Percentiles rank a stretch among this genome's conserved stretches.
Conservation (phyloP, 2,329 filamentous ascomycete species). For the Fusarium clavum region DNA sequence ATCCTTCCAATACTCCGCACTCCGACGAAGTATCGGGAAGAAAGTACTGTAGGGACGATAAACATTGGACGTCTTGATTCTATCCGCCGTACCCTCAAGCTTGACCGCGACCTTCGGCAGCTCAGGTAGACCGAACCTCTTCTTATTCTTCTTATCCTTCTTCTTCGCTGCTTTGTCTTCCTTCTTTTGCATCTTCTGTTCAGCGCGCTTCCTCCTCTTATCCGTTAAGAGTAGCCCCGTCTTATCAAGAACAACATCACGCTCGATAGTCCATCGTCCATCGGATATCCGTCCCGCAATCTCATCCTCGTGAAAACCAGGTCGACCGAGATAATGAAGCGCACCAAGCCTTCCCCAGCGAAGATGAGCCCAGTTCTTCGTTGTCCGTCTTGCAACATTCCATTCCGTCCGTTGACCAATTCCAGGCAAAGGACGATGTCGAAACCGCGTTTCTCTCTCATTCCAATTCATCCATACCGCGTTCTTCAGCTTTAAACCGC, state of each 20-base stretch:
- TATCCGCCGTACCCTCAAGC: conserved; percentile 17
- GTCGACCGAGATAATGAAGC: conserved; percentile 14
- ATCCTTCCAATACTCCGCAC: conserved; percentile 41
- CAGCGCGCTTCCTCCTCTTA: conserved; percentile 20
- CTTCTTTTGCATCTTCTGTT: conserved; percentile 3
- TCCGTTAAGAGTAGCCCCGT: conserved; percentile 15
- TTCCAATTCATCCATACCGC: conserved; percentile 48
- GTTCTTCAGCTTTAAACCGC: conserved; percentile 46
- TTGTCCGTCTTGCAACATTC: conserved; percentile 3
- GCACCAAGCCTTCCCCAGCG: conserved; percentile 24
- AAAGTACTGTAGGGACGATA: conserved; percentile 48
- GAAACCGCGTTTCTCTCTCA: conserved; percentile 41
- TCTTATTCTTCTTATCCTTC: conserved; percentile 7
- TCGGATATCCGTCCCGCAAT: conserved; percentile 18
- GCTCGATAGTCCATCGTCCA: conserved; percentile 22
- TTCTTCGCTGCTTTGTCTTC: conserved; percentile 17
- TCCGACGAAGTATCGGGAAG: conserved; percentile 39
- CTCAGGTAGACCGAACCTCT: neutral
- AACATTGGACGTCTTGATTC: conserved; percentile 43
- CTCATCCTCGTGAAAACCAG: conserved; percentile 19
- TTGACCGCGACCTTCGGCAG: neutral
- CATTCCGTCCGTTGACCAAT: conserved; percentile 24
- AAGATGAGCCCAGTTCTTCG: conserved; percentile 12
- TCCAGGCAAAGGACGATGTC: conserved; percentile 11
- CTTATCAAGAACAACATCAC: conserved; percentile 20